phyloP scores from a whole-genome alignment of 2,329 filamentous ascomycete species.

The Botryosphaeria dothidea region DNA sequence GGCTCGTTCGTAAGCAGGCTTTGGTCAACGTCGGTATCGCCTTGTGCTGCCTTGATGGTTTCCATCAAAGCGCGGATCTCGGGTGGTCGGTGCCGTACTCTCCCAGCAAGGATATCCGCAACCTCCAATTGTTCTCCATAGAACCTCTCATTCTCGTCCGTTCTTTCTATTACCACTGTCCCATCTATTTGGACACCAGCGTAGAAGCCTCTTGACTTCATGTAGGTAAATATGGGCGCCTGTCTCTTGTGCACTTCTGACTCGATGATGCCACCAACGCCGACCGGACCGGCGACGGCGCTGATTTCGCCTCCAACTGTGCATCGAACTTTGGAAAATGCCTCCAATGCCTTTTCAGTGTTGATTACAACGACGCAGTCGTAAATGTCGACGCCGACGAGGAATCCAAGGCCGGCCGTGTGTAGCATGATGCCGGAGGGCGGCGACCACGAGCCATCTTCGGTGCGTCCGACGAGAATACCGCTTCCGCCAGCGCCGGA shows the following conservation, averaged over 20 bases:
- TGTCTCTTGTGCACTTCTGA: slow-evolving; percentile 67
- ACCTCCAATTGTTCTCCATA: slow-evolving; percentile 69
- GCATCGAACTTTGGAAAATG: slow-evolving; percentile 76
- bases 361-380: slow-evolving; percentile 95
- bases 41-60: slow-evolving; percentile 85
- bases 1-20: slow-evolving; percentile 67
- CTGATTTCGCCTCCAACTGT: slow-evolving; percentile 81
- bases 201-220: slow-evolving; percentile 88
- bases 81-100: slow-evolving; percentile 57
- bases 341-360: slow-evolving; percentile 77
- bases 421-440: slow-evolving; percentile 90
- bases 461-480: slow-evolving; percentile 78
- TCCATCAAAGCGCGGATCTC: slow-evolving; percentile 68
- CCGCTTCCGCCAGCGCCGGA: slow-evolving; percentile 90
- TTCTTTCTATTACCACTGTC: slow-evolving; percentile 80
- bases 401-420: slow-evolving; percentile 83
- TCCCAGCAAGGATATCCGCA: slow-evolving; percentile 63
- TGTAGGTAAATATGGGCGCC: slow-evolving; percentile 77
- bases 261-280: slow-evolving; percentile 73
- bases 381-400: slow-evolving; percentile 91
- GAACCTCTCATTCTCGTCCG: slow-evolving; percentile 85
- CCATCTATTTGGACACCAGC: slow-evolving; percentile 85
- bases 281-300: slow-evolving; percentile 74
- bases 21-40: slow-evolving; percentile 73
- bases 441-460: slow-evolving; percentile 87